Base-by-base conservation (phyloP, 1,284 basidiomycete genomes). In the Ustilago xerochloae region DNA sequence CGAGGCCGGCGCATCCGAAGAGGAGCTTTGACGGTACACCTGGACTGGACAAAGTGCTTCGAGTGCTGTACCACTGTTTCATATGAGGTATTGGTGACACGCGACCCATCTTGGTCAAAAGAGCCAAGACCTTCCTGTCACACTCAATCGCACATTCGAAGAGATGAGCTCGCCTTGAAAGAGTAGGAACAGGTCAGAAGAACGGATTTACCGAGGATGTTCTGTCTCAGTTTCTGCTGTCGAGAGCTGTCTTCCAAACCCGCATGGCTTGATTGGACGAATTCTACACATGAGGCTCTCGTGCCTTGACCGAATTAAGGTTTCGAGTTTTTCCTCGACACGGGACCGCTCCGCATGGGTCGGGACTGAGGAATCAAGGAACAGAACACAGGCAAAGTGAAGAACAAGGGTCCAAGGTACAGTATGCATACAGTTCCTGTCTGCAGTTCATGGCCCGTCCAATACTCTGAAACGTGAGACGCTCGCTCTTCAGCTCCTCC, bases 311-410 rank as follows among this genome's bases (percentile, higher is more conserved):
- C 10, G 13, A 43, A 57, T 58, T 54, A 59, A 66, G 57, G 57
- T 66, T 66, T 52, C 16, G 51, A 54, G 51, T 65, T 61, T 61
- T 48, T 41, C 43, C 50, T 43, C 48, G 63, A 61, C 63, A 56
- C 57, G 63, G 57, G 63, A 66, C 35, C n/a, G 41, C 49, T 32
- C 20, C 49, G 58, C 57, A 66, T 46, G 41, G 32, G 49, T 46
- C 48, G 39, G 52, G 57, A 49, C 29, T 38, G 30, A 46, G 41
- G 39, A 49, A 63, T 12, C 22, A 20, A 26, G 20, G 26, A 12
- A 24, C 12, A 18, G 7, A 24, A 28, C n/a, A n/a, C n/a, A n/a
- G n/a, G 3, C 15, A 24, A 43, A 24, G 26, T 20, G 22, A 43
- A 26, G 10, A 18, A 6, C 9, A 26, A 43, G 20, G 41, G 20